Conservation (phyloP, 805 yeast genomes). For the Teunomyces tritomae region DNA sequence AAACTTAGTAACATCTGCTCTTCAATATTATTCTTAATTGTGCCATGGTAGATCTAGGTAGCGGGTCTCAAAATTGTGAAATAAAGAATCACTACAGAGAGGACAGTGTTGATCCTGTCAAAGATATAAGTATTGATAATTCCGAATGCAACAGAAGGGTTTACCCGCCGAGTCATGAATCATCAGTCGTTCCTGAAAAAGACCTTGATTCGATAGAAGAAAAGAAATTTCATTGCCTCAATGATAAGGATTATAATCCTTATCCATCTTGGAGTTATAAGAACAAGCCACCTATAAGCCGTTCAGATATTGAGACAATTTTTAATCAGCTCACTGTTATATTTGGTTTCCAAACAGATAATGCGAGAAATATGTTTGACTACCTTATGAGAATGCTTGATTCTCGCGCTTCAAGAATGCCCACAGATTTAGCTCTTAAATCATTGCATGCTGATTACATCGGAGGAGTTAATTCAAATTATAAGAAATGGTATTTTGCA, state of each 20-base stretch:
- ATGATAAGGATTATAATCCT: constrained; percentile 46
- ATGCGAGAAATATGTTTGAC: constrained; percentile 64
- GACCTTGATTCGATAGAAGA: constrained; percentile 33
- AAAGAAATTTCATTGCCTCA: constrained; percentile 39
- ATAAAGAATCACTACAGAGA: no score
- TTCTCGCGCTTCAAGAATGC: constrained; percentile 66
- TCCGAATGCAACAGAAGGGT: no score
- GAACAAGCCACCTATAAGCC: constrained; percentile 45
- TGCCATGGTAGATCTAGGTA: no score
- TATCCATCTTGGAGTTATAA: constrained; percentile 53
- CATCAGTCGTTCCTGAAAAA: no score
- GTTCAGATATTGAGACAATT: constrained; percentile 54
- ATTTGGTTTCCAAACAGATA: constrained; percentile 71
- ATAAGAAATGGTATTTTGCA: constrained; percentile 88
- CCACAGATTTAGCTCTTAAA: constrained; percentile 54
- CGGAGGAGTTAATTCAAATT: constrained; percentile 87
- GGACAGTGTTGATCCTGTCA: no score
- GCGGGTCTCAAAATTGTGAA: no score
- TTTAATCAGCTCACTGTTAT: constrained; percentile 50
- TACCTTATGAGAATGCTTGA: constrained; percentile 60
- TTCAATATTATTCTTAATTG: no score
- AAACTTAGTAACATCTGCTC: no score
- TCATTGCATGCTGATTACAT: constrained; percentile 87
- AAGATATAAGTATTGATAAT: no score
- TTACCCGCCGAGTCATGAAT: no score